These are phyloP conservation scores for Lepidopterella palustris DNA, from an alignment of 495 filamentous ascomycete species.

Conservation along the genomic window DNA sequence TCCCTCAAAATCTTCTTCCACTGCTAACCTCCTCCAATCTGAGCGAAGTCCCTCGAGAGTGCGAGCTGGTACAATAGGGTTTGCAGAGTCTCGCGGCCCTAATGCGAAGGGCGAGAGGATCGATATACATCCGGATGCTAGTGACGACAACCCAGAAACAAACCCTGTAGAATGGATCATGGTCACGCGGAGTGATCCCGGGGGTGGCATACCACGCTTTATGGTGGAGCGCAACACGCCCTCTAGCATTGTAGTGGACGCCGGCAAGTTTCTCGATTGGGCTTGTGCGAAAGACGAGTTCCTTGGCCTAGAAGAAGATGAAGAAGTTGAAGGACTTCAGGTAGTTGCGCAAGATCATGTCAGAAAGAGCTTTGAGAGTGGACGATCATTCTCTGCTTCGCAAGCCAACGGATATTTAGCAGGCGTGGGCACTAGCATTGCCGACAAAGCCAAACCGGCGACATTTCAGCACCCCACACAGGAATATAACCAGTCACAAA, in stretches of 20 bases:
- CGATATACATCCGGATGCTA: constrained; percentile 33
- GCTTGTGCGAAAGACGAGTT: constrained; percentile 52
- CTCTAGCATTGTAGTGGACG: constrained; percentile 71
- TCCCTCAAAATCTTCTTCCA: constrained; percentile 31
- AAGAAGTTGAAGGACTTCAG: constrained; percentile 12
- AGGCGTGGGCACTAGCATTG: constrained; percentile 24
- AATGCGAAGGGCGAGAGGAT: constrained; percentile 39
- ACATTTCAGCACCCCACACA: constrained; percentile 10
- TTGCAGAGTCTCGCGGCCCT: constrained; percentile 38
- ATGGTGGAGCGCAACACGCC: constrained; percentile 93
- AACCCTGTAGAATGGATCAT: constrained; percentile 92
- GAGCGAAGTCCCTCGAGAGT: constrained; percentile 17
- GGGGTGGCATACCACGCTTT: constrained; percentile 85
- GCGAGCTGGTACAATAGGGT: constrained; percentile 46
- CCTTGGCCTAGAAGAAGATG: constrained; percentile 35
- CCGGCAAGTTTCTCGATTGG: constrained; percentile 83
- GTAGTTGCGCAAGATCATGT: constrained; percentile 15
- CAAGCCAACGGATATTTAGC: constrained; percentile 25
- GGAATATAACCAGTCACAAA: not conserved
- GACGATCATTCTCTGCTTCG: constrained; percentile 14
- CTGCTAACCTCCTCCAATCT: constrained; percentile 32
- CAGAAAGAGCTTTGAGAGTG: constrained; percentile 14
- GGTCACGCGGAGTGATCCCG: constrained; percentile 91
- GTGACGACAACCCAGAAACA: constrained; percentile 46
- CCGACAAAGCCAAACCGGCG: constrained; percentile 8